Percentiles rank a stretch among this genome's conserved stretches.
Evolutionary conservation across 352 stramenopile species (phyloP).

Genomic region (Phytopythium delawarense): DNA sequence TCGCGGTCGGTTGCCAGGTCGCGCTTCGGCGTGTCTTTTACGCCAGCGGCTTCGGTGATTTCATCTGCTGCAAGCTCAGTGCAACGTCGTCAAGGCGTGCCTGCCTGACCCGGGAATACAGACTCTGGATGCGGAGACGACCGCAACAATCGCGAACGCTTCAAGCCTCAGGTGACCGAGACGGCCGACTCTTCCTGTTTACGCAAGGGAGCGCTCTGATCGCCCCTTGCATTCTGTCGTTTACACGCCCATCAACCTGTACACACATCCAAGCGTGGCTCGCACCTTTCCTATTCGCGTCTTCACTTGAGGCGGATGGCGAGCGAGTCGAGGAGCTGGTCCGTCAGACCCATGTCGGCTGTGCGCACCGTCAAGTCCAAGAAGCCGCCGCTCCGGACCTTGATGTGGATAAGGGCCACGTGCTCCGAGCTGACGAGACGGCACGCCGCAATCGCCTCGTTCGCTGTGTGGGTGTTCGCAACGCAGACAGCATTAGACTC

Average conservation of each 20-base stretch:
- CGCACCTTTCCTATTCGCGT: not conserved
- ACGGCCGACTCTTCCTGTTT: no score
- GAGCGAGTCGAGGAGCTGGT: conserved; percentile 63
- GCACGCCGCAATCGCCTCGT: conserved; percentile 82
- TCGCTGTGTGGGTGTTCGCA: conserved; percentile 35
- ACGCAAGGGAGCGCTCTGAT: not conserved
- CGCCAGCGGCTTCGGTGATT: not conserved
- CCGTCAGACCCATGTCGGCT: conserved; percentile 78
- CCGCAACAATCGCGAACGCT: not conserved
- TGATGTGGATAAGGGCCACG: conserved; percentile 82
- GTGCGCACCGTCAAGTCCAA: conserved; percentile 84
- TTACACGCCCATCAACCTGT: not conserved
- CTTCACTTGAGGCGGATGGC: conserved; percentile 59
- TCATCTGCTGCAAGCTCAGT: not conserved
- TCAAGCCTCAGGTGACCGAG: not conserved
- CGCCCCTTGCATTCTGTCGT: not conserved
- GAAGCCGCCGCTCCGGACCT: conserved; percentile 79
- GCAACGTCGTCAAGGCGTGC: not conserved
- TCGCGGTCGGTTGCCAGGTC: not conserved
- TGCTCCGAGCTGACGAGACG: conserved; percentile 79
- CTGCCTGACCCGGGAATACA: not conserved
- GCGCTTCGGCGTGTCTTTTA: conserved; percentile 1
- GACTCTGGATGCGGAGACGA: not conserved
- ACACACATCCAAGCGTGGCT: not conserved
- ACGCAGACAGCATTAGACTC: conserved; percentile 9